phyloP scores from a whole-genome alignment of 2,329 filamentous ascomycete genomes.

The Fusarium ambrosium region DNA sequence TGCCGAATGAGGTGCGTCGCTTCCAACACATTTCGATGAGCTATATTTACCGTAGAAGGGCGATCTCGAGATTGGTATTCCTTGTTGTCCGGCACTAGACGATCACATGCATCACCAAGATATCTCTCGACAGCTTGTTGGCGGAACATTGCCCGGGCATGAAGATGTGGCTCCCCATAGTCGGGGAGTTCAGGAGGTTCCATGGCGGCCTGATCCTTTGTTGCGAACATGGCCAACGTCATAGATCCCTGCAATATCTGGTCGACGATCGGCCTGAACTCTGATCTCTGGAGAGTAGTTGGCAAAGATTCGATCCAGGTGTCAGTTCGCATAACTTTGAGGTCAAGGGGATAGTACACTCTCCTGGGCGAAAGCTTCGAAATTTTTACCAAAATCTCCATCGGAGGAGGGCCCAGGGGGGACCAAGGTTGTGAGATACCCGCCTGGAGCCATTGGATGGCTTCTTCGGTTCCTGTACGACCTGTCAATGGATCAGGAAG shows the following conservation, averaged over 20 bases:
- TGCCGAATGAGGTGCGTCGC: conserved; percentile 24
- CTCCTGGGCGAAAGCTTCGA: conserved; percentile 47
- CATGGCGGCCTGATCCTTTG: conserved; percentile 20
- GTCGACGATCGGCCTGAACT: conserved; percentile 50
- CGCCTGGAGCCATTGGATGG: conserved; percentile 63
- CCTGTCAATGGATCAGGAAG: conserved; percentile 70
- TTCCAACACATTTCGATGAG: conserved; percentile 43
- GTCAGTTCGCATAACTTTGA: conserved; percentile 53
- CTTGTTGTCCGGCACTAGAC: conserved; percentile 7
- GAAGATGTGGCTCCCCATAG: conserved; percentile 33
- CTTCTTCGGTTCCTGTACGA: conserved; percentile 72
- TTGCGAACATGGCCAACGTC: conserved; percentile 41
- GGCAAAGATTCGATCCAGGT: conserved; percentile 50
- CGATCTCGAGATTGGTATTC: conserved; percentile 38
- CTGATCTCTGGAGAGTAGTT: conserved; percentile 51
- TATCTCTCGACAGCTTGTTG: conserved; percentile 35
- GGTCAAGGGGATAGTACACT: conserved; percentile 54
- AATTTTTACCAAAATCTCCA: conserved; percentile 23
- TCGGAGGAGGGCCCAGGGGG: conserved; percentile 43
- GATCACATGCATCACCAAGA: conserved; percentile 16
- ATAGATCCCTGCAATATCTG: conserved; percentile 50
- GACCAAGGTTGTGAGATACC: conserved; percentile 65
- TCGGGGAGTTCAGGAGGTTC: conserved; percentile 16
- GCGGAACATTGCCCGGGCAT: conserved; percentile 30
- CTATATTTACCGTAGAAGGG: conserved; percentile 34